Base-by-base conservation (phyloP, 495 filamentous ascomycete genomes). In the Chaetomium fimeti region DNA sequence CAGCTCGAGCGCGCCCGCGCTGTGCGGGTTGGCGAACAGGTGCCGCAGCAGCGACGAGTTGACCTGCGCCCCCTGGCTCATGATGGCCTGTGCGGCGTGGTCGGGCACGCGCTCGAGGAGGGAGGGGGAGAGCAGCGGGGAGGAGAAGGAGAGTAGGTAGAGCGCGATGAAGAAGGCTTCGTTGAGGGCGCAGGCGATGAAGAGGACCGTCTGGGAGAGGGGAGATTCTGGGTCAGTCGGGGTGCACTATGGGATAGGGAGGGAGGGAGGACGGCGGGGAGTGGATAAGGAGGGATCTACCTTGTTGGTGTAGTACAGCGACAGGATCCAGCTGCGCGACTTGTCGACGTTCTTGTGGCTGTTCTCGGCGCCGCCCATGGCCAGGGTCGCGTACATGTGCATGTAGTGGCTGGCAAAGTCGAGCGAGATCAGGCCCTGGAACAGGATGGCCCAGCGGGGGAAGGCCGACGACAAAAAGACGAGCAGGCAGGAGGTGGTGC, bases 121-220 rank as follows among this genome's bases (percentile, higher is more conserved):
- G 29, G 88, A 89, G 0, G 93, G 91, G 3, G 91, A 92, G 61
- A 97, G 85, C 29, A 83, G 82, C 1, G 93, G 93, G 43, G 89
- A 93, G 52, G 88, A 92, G 84, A 99, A 99, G 69, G 92, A 96
- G 51, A 99, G 87, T 49, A 99, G 90, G 81, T 99, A 99, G 66
- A 98, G 84, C 51, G 92, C 92, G 74, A 99, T 92, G 82, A 98
- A 99, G 83, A 96, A 98, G 63, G 90, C 75, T 77, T 99, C 95
- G 76, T 98, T 98, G 40, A 94, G 79, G 52, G 85, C 83, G 77
- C 95, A 99, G 80, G 89, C 91, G 65, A 90, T 71, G 82, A 98
- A 98, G 61, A 99, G 84, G 22, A 99, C 92, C 64, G 81, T 88
- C 95, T 98, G 54, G 20, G 28, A 18, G 20, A 12, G 9, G 29